Conservation (phyloP, 805 yeast species). For the Crinitomyces ghanaensis region DNA sequence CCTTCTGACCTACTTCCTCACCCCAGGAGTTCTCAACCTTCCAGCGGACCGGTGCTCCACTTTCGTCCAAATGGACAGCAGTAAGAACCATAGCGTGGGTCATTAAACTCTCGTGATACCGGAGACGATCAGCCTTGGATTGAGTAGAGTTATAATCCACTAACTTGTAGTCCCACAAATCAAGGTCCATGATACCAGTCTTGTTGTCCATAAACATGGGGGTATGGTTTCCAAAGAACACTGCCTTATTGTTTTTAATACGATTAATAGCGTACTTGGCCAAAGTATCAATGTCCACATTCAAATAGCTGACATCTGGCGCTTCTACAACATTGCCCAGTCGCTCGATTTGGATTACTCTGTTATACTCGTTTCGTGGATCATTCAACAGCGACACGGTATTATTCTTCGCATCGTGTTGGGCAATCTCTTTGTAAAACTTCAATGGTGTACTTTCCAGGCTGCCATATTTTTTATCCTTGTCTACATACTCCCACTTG, state of each 20-base stretch:
- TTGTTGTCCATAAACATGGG: constrained; percentile 57
- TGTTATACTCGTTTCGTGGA: constrained; percentile 62
- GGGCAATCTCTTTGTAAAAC: constrained; percentile 47
- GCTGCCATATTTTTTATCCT: constrained; percentile 45
- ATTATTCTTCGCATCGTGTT: constrained; percentile 36
- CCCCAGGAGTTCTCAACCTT: constrained; percentile 77
- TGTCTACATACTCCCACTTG: constrained; percentile 65
- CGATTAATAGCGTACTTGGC: constrained; percentile 54
- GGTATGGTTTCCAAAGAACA: constrained; percentile 85
- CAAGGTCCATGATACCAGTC: constrained; percentile 62
- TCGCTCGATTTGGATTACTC: constrained; percentile 58
- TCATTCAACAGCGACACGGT: constrained; percentile 65
- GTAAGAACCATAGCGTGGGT: constrained; percentile 86
- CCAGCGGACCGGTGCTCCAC: constrained; percentile 53
- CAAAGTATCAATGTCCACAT: constrained; percentile 47
- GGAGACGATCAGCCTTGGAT: constrained; percentile 56
- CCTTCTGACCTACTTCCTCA: constrained; percentile 52
- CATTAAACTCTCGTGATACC: constrained; percentile 64
- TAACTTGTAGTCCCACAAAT: constrained; percentile 54
- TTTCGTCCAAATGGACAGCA: constrained; percentile 57
- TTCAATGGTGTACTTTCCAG: constrained; percentile 50
- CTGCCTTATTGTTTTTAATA: constrained; percentile 62
- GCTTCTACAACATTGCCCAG: constrained; percentile 65
- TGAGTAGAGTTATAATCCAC: constrained; percentile 33
- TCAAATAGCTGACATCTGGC: constrained; percentile 60